Percentiles rank a stretch among this genome's conserved stretches.
Evolutionary conservation across 2,329 filamentous ascomycete species (phyloP).

Genomic region (Colletotrichum graminicola): DNA sequence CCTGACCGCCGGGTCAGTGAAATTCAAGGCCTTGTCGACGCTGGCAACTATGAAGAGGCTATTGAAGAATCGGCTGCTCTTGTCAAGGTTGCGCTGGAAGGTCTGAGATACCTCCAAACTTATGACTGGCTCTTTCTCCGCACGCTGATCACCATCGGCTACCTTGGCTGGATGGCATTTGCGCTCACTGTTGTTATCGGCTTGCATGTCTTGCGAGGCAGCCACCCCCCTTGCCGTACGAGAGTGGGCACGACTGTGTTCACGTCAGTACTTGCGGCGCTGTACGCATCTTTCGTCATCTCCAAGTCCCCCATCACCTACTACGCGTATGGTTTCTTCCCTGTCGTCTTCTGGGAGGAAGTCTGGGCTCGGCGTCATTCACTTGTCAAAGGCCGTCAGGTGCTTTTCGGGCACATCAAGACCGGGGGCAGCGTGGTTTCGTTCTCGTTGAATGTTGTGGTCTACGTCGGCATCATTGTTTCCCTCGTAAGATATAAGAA

Average conservation of each 20-base stretch:
- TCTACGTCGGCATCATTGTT: slow-evolving; percentile 82
- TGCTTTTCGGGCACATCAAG: slow-evolving; percentile 77
- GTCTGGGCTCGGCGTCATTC: slow-evolving; percentile 83
- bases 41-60: slow-evolving; percentile 77
- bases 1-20: slow-evolving; percentile 75
- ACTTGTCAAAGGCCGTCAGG: slow-evolving; percentile 73
- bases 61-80: slow-evolving; percentile 83
- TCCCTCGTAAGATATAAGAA: slow-evolving; percentile 73
- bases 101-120: slow-evolving; percentile 93
- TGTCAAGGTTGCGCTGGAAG: slow-evolving; percentile 81
- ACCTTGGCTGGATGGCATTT: slow-evolving; percentile 95
- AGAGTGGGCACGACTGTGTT: slow-evolving; percentile 73
- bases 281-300: slow-evolving; percentile 84
- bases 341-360: slow-evolving; percentile 96
- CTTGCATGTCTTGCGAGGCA: slow-evolving; percentile 83
- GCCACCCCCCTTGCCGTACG: slow-evolving; percentile 73
- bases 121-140: slow-evolving; percentile 98
- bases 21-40: slow-evolving; percentile 77
- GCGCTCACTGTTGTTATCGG: slow-evolving; percentile 90
- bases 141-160: slow-evolving; percentile 88
- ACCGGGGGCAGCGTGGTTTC: slow-evolving; percentile 68
- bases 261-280: slow-evolving; percentile 77
- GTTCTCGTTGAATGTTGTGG: slow-evolving; percentile 72
- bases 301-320: slow-evolving; percentile 87
- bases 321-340: slow-evolving; percentile 93